phyloP scores from a whole-genome alignment of 2,329 filamentous ascomycete genomes.

The Fusarium buharicum region DNA sequence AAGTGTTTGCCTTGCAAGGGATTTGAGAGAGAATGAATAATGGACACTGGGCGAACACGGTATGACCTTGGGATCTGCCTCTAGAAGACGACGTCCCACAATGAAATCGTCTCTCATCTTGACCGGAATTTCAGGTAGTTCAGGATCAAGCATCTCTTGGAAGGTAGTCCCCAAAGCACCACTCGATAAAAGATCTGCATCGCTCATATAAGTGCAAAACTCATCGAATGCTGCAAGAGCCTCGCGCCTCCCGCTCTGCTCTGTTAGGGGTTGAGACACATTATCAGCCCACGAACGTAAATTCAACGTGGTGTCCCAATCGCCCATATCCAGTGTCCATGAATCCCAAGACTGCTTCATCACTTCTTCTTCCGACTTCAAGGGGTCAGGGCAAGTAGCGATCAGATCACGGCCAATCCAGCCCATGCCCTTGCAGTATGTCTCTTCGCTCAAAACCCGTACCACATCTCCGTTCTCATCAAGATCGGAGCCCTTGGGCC shows the following conservation, averaged over 20 bases:
- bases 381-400: constrained; percentile 48
- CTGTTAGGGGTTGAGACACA: constrained; percentile 23
- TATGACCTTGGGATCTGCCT: constrained; percentile 53
- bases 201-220: constrained; percentile 70
- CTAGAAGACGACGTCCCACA: constrained; percentile 60
- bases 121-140: constrained; percentile 64
- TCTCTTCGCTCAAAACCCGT: constrained; percentile 82
- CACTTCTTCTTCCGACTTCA: constrained; percentile 68
- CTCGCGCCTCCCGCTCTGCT: constrained; percentile 44
- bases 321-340: constrained; percentile 72
- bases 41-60: constrained; percentile 44
- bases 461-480: constrained; percentile 74
- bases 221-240: constrained; percentile 63
- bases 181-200: constrained; percentile 69
- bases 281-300: constrained; percentile 53
- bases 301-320: constrained; percentile 61
- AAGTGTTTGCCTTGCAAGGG: constrained; percentile 44
- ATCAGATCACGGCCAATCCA: constrained; percentile 73
- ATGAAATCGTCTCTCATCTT: constrained; percentile 63
- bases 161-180: constrained; percentile 57
- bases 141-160: constrained; percentile 69
- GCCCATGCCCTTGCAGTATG: constrained; percentile 83
- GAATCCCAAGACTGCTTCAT: constrained; percentile 72
- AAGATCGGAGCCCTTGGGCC: constrained; percentile 76
- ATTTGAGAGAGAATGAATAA: constrained; percentile 48